Conservation (phyloP, 2,329 filamentous ascomycete genomes). For the Fusarium chaquense region DNA sequence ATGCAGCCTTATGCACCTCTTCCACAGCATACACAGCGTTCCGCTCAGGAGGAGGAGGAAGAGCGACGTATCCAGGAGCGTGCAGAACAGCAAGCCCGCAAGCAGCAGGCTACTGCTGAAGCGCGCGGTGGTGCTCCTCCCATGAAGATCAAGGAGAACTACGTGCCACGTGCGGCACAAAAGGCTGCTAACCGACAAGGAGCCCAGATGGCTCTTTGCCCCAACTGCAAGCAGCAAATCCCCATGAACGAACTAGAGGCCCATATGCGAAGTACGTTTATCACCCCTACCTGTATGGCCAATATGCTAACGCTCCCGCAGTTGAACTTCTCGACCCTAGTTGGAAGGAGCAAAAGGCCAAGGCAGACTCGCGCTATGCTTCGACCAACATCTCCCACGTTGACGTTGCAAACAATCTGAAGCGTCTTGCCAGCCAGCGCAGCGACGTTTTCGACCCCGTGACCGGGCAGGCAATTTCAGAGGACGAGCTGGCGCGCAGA, state of each 20-base stretch:
- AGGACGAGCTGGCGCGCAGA: slow-evolving; percentile 79
- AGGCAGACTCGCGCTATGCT: slow-evolving; percentile 84
- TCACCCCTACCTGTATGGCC: not conserved
- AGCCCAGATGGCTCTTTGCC: slow-evolving; percentile 80
- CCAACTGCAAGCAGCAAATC: slow-evolving; percentile 92
- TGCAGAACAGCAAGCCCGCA: slow-evolving; percentile 69
- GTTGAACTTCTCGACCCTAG: slow-evolving; percentile 92
- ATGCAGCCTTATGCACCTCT: slow-evolving; percentile 48
- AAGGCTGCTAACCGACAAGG: slow-evolving; percentile 75
- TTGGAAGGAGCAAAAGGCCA: slow-evolving; percentile 96
- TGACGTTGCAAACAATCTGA: slow-evolving; percentile 93
- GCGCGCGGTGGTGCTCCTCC: slow-evolving; percentile 74
- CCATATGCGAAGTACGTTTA: slow-evolving; percentile 82
- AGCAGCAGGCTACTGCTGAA: slow-evolving; percentile 83
- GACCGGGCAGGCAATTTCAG: slow-evolving; percentile 74
- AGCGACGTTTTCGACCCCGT: slow-evolving; percentile 86
- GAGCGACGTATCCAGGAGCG: slow-evolving; percentile 72
- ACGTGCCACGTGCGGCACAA: slow-evolving; percentile 85
- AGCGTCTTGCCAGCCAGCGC: slow-evolving; percentile 90
- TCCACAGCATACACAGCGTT: slow-evolving; percentile 50
- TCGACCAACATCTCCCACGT: slow-evolving; percentile 87
- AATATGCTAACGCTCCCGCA: slow-evolving; percentile 57
- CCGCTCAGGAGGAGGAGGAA: slow-evolving; percentile 71
- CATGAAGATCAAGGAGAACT: slow-evolving; percentile 94
- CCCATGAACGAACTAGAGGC: slow-evolving; percentile 88